Evolutionary conservation across 805 yeast species (phyloP).

Genomic region (Metschnikowia reukaufii): DNA sequence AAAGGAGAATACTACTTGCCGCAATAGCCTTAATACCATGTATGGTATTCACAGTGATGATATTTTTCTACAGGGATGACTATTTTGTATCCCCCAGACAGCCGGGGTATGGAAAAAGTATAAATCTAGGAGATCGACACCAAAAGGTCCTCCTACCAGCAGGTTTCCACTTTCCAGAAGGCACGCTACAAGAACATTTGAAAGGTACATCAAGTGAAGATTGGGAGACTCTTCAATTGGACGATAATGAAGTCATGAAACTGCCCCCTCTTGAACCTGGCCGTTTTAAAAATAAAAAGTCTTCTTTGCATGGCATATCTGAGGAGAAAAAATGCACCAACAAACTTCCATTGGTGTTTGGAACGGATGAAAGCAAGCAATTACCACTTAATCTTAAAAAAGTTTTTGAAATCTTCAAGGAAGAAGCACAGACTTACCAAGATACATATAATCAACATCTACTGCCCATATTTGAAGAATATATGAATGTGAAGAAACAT

Average conservation of each 20-base stretch:
- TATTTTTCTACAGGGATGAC: background rate
- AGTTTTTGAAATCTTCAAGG: conserved; percentile 5
- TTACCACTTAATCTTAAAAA: conserved; percentile 8
- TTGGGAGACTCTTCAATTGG: conserved; percentile 6
- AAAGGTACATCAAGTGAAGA: conserved; percentile 8
- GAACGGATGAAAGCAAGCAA: conserved; percentile 5
- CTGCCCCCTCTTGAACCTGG: conserved; percentile 9
- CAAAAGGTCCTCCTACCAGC: conserved; percentile 14
- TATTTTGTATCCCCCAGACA: too few relatives aligned
- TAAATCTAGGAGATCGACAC: background rate
- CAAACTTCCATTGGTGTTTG: background rate
- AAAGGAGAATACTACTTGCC: background rate
- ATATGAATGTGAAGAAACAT: conserved; percentile 2
- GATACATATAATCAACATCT: conserved; percentile 14
- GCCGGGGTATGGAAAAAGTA: background rate
- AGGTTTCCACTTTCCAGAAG: conserved; percentile 6
- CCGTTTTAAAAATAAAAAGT: background rate
- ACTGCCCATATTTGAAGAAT: conserved; percentile 4
- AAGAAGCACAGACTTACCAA: conserved; percentile 9
- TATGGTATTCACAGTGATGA: background rate
- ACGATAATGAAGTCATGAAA: background rate
- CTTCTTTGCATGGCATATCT: background rate
- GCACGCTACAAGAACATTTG: conserved; percentile 6
- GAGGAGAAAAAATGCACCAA: background rate
- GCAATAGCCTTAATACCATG: background rate